Base-by-base conservation (phyloP, 352 stramenopile genomes). In the Thalassiosira allenii region DNA sequence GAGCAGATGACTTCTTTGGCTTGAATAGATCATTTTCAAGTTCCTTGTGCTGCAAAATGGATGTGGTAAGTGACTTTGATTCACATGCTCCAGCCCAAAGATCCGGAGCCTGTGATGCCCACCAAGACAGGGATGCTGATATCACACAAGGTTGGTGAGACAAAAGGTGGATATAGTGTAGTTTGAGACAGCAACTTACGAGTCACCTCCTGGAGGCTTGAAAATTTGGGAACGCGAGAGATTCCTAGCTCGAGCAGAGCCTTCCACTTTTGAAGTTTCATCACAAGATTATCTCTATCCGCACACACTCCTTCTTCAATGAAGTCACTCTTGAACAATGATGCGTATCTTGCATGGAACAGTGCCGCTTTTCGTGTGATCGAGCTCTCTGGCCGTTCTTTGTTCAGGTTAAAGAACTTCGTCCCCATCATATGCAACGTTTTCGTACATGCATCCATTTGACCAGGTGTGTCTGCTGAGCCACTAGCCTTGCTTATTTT, bases 401-500 rank as follows among this genome's bases (percentile, higher is more conserved):
- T 79, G 54, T 79, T 77, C 29, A 75, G 68, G 52, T 68, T 71
- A 40, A 88, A 88, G 47, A 88, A 88, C 59, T 88, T 88, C 0
- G 49, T 53, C 11, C 62, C 63, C 51, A 88, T 68, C 69, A 72
- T 84, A 14, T 54, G 51, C 49, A 89, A 71, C 51, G 67, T 86
- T 52, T 75, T 83, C 33, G 25, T 61, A 23, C 67, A 82, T 86
- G 75, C 69, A 58, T 83, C 76, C 27, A 82, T 23, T 23, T 76
- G 49, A 33, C 14, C 53, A 1, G 32, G 23, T 58, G 54, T 70
- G 1, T 78, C 67, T 65, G 17, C 53, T 70, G 17, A 59, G 51
- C 37, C 79, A 79, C 23, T 64, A 56, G 69, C 88, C 62, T 97
- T 96, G 61, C 93, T 98, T 89, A 49, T 83, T 41, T 90, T 98